A percentile compares a stretch with the other conserved stretches of the same genome.
Conservation (phyloP, 768 basidiomycete genomes). For the Boletus subparvulus region DNA sequence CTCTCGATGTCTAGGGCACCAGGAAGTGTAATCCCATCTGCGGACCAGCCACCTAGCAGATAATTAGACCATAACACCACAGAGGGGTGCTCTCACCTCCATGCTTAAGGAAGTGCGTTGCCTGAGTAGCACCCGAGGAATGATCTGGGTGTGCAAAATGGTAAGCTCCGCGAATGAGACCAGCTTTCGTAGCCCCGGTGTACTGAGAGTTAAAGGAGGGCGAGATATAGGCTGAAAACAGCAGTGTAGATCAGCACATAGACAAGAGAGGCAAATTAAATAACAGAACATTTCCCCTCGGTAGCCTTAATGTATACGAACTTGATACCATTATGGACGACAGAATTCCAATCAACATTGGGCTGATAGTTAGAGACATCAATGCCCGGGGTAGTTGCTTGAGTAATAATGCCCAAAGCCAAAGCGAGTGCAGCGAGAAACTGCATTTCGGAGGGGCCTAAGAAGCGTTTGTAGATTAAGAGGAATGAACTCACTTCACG, state of each 20-base stretch:
- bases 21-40: constrained; percentile 59
- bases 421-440: constrained; percentile 16
- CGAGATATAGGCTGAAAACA: constrained; percentile 20
- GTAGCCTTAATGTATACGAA: constrained; percentile 71
- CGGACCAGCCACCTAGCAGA: constrained; percentile 48
- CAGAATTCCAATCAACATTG: constrained; percentile 50
- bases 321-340: constrained; percentile 48
- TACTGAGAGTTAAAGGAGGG: constrained; percentile 46
- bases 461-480: neutral
- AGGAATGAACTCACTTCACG: neutral
- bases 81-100: constrained; percentile 39
- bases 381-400: constrained; percentile 43
- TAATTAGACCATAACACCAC: neutral
- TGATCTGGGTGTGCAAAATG: constrained; percentile 57
- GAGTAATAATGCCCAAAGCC: constrained; percentile 9
- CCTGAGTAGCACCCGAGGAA: constrained; percentile 53
- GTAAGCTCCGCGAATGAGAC: constrained; percentile 58
- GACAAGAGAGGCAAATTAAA: neutral
- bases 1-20: constrained; percentile 66
- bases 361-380: constrained; percentile 56
- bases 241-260: neutral
- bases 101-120: constrained; percentile 54
- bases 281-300: constrained; percentile 50
- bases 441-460: constrained; percentile 17
- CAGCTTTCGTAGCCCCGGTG: constrained; percentile 51